phyloP scores from a whole-genome alignment of 1,139 yeast species.

The Hemisphaericaspora lyxosophila region DNA sequence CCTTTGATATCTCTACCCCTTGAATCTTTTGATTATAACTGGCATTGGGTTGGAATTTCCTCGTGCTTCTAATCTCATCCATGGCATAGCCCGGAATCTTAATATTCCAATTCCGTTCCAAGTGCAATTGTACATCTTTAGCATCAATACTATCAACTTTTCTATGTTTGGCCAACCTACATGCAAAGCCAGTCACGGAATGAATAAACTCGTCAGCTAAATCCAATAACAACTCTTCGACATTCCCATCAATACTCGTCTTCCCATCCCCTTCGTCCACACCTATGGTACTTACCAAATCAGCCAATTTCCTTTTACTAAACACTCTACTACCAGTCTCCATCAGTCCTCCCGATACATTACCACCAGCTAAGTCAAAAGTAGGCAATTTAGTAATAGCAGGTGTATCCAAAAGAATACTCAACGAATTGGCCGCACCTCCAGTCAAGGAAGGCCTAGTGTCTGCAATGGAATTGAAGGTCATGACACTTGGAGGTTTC shows the following conservation, averaged over 20 bases:
- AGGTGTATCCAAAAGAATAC: conserved; percentile 69
- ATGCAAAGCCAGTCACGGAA: conserved; percentile 89
- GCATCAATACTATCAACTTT: conserved; percentile 85
- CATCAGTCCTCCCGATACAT: conserved; percentile 29
- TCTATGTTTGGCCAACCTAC: conserved; percentile 94
- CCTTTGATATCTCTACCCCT: conserved; percentile 29
- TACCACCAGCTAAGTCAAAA: conserved; percentile 61
- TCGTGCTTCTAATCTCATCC: conserved; percentile 83
- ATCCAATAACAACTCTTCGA: conserved; percentile 85
- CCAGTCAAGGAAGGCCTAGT: conserved; percentile 82
- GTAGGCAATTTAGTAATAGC: conserved; percentile 74
- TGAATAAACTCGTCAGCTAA: conserved; percentile 94
- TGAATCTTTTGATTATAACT: conserved; percentile 67
- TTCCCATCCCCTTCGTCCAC: conserved; percentile 88
- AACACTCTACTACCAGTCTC: conserved; percentile 67
- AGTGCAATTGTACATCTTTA: conserved; percentile 85
- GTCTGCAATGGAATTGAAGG: conserved; percentile 47
- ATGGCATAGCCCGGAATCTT: conserved; percentile 93
- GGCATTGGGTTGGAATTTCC: conserved; percentile 77
- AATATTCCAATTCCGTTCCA: conserved; percentile 95
- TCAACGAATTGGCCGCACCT: conserved; percentile 69
- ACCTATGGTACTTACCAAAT: conserved; percentile 79
- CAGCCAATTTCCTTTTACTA: conserved; percentile 84
- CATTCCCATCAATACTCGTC: conserved; percentile 90
- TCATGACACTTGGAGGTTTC: conserved; percentile 60